Evolutionary conservation across 148 eudicot genomes (phyloP).

Genomic region (Beta vulgaris): DNA sequence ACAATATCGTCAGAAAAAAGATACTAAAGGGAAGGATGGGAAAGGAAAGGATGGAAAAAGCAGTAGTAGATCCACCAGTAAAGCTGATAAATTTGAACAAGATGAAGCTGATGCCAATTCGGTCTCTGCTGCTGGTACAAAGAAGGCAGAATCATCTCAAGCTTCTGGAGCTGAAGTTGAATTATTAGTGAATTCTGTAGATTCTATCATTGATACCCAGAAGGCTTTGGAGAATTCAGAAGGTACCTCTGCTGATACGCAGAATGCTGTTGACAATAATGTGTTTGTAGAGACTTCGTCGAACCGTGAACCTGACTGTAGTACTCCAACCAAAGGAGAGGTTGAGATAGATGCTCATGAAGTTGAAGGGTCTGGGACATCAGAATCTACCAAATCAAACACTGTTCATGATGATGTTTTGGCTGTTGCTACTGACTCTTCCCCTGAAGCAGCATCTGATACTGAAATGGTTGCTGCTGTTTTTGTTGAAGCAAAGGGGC

Average conservation of each 20-base stretch:
- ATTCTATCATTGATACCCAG: conserved; percentile 16
- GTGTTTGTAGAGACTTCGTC: conserved; percentile 19
- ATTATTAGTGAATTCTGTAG: conserved; percentile 21
- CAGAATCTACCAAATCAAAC: conserved; percentile 24
- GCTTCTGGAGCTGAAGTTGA: conserved; percentile 32
- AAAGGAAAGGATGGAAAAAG: conserved; percentile 37
- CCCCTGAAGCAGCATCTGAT: conserved; percentile 6
- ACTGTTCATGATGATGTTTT: conserved; percentile 18
- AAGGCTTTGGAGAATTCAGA: conserved; percentile 2
- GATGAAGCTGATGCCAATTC: conserved; percentile 33
- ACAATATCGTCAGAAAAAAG: conserved; percentile 86
- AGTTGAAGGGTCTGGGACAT: conserved; percentile 14
- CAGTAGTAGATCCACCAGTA: conserved; percentile 40
- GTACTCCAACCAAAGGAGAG: conserved; percentile 8
- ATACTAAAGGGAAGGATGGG: conserved; percentile 48
- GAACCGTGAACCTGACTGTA: conserved; percentile 4
- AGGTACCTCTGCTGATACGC: neutral
- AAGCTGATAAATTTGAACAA: conserved; percentile 44
- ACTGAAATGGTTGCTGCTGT: conserved; percentile 24
- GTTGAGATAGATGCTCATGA: conserved; percentile 16
- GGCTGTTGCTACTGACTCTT: neutral
- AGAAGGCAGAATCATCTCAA: conserved; percentile 25
- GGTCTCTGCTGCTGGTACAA: conserved; percentile 21
- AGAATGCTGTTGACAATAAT: conserved; percentile 22
- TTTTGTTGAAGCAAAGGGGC: conserved; percentile 26